Percentiles rank a stretch among this genome's conserved stretches.
Conservation (phyloP, 2,329 filamentous ascomycete species). For the Neocucurbitaria cava region DNA sequence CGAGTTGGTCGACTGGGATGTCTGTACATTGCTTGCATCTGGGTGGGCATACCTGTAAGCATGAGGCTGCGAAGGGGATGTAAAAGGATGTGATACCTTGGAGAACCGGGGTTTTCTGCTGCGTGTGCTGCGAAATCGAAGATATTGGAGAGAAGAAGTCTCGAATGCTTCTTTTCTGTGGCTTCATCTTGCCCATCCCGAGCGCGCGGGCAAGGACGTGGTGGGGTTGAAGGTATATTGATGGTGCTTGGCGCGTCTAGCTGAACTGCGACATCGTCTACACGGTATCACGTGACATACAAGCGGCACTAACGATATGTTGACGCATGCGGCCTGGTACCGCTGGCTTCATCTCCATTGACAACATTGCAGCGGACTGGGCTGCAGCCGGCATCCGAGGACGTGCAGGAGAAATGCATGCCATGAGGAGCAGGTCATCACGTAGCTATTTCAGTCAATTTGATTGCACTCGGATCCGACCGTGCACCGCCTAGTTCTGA, state of each 20-base stretch:
- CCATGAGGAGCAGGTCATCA: neutral
- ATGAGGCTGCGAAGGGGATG: neutral
- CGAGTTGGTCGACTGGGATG: neutral
- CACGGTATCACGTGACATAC: conserved; percentile 24
- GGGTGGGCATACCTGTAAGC: neutral
- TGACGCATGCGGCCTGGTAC: conserved; percentile 9
- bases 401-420: neutral
- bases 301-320: neutral
- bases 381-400: conserved; percentile 23
- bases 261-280: conserved; percentile 1
- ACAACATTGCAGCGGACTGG: conserved; percentile 26
- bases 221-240: conserved; percentile 7
- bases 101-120: conserved; percentile 28
- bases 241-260: conserved; percentile 13
- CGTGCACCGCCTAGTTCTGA: conserved; percentile 7
- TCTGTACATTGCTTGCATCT: conserved; percentile 8
- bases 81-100: conserved; percentile 18
- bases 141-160: conserved; percentile 57
- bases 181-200: conserved; percentile 16
- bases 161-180: conserved; percentile 47
- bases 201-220: neutral
- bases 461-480: neutral
- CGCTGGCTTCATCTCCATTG: conserved; percentile 2
- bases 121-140: conserved; percentile 23
- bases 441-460: neutral